Percentiles rank a stretch among this genome's conserved stretches.
phyloP scores from a whole-genome alignment of 106 monocot species.

The Dioscorea dumetorum region DNA sequence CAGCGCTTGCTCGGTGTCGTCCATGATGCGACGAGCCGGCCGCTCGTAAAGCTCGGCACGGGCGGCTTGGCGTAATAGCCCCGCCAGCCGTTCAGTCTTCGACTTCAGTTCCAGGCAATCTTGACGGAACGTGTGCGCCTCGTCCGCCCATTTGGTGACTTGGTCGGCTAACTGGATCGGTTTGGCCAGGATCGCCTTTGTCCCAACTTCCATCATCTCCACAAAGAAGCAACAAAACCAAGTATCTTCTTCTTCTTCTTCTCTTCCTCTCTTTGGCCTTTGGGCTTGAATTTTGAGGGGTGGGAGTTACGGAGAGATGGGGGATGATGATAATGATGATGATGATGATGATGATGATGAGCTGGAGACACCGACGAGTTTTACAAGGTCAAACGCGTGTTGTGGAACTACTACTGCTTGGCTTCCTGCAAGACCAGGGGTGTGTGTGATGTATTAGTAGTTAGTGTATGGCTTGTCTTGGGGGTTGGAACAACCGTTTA shows the following conservation, averaged over 20 bases:
- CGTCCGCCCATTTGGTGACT: slow-evolving; percentile 54
- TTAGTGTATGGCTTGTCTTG: background rate
- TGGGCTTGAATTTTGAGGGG: too few relatives aligned
- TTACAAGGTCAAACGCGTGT: slow-evolving; percentile 5
- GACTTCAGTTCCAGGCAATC: slow-evolving; percentile 67
- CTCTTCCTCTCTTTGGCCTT: too few relatives aligned
- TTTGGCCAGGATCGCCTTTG: slow-evolving; percentile 59
- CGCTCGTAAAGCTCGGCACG: slow-evolving; percentile 80
- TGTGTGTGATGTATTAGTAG: too few relatives aligned
- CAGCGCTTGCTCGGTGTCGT: slow-evolving; percentile 70
- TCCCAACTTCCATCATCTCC: slow-evolving; percentile 54
- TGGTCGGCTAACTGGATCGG: slow-evolving; percentile 87
- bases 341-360: background rate
- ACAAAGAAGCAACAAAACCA: too few relatives aligned
- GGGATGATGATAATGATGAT: background rate
- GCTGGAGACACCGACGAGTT: background rate
- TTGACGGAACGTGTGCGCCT: slow-evolving; percentile 32
- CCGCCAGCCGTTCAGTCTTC: slow-evolving; percentile 54
- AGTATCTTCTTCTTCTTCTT: too few relatives aligned
- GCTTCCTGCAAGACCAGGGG: background rate
- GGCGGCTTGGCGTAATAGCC: slow-evolving; percentile 70
- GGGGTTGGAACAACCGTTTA: background rate
- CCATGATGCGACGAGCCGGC: slow-evolving; percentile 85
- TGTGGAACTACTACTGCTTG: background rate
- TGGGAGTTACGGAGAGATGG: background rate